Conservation (phyloP, 2,329 filamentous ascomycete genomes). For the Onygenales sp. region DNA sequence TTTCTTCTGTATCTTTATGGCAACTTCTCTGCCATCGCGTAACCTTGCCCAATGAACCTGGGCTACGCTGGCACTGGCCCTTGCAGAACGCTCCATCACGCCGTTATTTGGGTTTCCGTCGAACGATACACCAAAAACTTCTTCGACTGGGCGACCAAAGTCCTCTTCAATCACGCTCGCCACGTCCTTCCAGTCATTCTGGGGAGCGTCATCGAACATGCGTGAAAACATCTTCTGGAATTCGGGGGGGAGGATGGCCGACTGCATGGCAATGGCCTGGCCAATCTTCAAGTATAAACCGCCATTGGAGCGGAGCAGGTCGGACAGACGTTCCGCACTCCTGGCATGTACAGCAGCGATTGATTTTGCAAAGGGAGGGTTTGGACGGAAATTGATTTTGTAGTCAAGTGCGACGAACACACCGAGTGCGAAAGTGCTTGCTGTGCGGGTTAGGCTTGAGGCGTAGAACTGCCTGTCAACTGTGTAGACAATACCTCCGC, state of each 20-base stretch:
- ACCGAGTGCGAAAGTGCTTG: constrained; percentile 72
- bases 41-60: constrained; percentile 93
- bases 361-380: constrained; percentile 63
- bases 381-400: constrained; percentile 85
- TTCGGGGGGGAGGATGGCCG: constrained; percentile 81
- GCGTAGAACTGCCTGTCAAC: constrained; percentile 69
- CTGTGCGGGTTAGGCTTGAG: constrained; percentile 65
- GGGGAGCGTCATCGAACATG: constrained; percentile 97
- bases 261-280: constrained; percentile 97
- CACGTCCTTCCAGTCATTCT: constrained; percentile 79
- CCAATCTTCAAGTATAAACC: constrained; percentile 96
- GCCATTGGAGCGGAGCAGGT: constrained; percentile 75
- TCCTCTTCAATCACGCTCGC: constrained; percentile 79
- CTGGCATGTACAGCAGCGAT: constrained; percentile 71
- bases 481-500: constrained; percentile 54
- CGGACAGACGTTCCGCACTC: constrained; percentile 73
- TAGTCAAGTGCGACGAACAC: constrained; percentile 82
- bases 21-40: constrained; percentile 79
- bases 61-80: constrained; percentile 78
- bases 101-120: constrained; percentile 53
- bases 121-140: constrained; percentile 88
- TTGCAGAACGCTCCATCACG: constrained; percentile 61
- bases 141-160: constrained; percentile 74
- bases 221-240: constrained; percentile 92
- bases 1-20: constrained; percentile 91